Evolutionary conservation across 108 stramenopile genomes (phyloP), one percentile per base, ranked within the genome.

Genomic region (Pseudonitzschia multiseries): DNA sequence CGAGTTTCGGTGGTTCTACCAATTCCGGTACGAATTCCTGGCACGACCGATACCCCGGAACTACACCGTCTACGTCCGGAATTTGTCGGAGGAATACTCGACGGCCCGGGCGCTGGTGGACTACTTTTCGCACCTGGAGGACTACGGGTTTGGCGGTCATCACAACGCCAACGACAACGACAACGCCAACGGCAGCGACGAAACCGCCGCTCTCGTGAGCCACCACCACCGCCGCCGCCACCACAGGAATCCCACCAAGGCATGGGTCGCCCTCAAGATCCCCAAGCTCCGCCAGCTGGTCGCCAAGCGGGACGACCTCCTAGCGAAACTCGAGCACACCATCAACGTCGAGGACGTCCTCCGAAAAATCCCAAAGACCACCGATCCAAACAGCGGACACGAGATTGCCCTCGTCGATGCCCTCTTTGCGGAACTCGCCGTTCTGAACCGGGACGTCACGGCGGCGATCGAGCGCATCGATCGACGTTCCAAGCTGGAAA

Each of bases 1-100:
- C 14, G 90, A 91, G 60, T 87, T 88, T 59, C 57, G 78, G 24
- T 91, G 90, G 87, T 89, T 87, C 68, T 85, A 68, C 48, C 62
- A 70, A 24, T 73, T 72, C 21, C 78, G 89, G 2, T 84, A 87
- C 59, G 51, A 69, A 10, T 90, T 83, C 44, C 61, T 86, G 26
- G 48, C 68, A 14, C 72, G 80, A 43, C 52, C 68, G 65, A 46
- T 73, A 12, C 73, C 81, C 8, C 68, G 84, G 50, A 85, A 89
- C 74, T 78, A 75, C 74, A 26, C 68, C 5, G 64, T 71, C 0
- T 89, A 83, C 65, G 74, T 91, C 22, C 78, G 76, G 8, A 81
- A 83, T 41, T 72, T 91, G 31, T 80, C 86, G 6, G 8, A 41
- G 28, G 81, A 86, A 28, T 82, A 82, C 50, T 70, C 70, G 46